A percentile compares a stretch with the other conserved stretches of the same genome.
Evolutionary conservation across 805 yeast genomes (phyloP).

Genomic region (Ogataea polymorpha): DNA sequence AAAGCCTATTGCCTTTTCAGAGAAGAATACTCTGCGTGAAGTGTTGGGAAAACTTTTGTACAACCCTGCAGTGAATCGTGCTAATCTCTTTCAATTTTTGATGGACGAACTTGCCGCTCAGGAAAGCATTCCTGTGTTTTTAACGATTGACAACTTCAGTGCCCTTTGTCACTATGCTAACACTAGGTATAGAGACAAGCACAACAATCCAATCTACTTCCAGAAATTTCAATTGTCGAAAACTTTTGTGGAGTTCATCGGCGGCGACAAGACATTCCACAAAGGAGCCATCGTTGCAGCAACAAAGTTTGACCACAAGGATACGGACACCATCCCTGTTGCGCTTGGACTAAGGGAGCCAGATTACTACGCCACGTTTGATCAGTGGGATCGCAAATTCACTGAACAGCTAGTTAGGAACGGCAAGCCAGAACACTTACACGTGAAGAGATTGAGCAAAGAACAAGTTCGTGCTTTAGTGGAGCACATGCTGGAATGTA

Average conservation of each 20-base stretch:
- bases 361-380: slow-evolving; percentile 52
- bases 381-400: slow-evolving; percentile 52
- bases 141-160: slow-evolving; percentile 75
- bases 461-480: slow-evolving; percentile 44
- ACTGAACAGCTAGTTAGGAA: slow-evolving; percentile 43
- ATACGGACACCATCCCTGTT: slow-evolving; percentile 54
- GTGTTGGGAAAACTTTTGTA: slow-evolving; percentile 31
- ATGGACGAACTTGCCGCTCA: slow-evolving; percentile 56
- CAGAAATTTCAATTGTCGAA: slow-evolving; percentile 63
- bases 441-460: slow-evolving; percentile 42
- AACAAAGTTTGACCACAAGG: slow-evolving; percentile 52
- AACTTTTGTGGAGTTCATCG: slow-evolving; percentile 48
- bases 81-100: slow-evolving; percentile 49
- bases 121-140: slow-evolving; percentile 49
- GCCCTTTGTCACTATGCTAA: slow-evolving; percentile 51
- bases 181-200: slow-evolving; percentile 58
- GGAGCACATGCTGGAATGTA: slow-evolving; percentile 39
- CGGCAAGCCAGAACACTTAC: slow-evolving; percentile 30
- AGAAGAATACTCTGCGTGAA: slow-evolving; percentile 40
- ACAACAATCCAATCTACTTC: slow-evolving; percentile 55
- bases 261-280: slow-evolving; percentile 50
- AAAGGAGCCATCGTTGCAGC: slow-evolving; percentile 68
- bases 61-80: slow-evolving; percentile 31
- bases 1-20: slow-evolving; percentile 8
- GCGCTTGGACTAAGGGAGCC: slow-evolving; percentile 47